phyloP scores from a whole-genome alignment of 345 rosid species.

The Brassica cretica region DNA sequence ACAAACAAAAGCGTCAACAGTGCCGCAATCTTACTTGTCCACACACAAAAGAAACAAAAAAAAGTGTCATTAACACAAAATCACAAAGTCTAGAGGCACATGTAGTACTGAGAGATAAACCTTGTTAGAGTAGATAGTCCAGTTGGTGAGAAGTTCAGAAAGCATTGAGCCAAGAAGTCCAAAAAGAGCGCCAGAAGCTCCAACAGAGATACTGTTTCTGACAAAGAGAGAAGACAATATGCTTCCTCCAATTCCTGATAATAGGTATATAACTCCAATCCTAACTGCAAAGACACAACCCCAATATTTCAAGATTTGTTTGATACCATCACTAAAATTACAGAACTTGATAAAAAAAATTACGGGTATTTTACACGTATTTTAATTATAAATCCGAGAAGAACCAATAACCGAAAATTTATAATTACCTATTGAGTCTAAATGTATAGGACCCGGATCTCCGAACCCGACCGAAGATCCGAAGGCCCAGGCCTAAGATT shows the following conservation, averaged over 20 bases:
- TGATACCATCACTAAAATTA: not conserved
- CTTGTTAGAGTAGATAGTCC: constrained; percentile 84
- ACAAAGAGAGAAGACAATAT: constrained; percentile 71
- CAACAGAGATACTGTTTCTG: constrained; percentile 67
- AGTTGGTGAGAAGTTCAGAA: constrained; percentile 84
- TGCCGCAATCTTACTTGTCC: constrained; percentile 63
- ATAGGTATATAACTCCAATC: constrained; percentile 61
- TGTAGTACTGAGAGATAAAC: constrained; percentile 32
- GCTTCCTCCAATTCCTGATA: constrained; percentile 84
- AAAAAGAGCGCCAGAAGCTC: constrained; percentile 95
- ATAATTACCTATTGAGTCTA: too few relatives aligned
- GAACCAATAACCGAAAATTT: too few relatives aligned
- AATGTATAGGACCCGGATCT: too few relatives aligned
- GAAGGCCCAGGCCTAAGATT: too few relatives aligned
- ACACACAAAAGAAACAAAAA: not conserved
- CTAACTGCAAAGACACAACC: constrained; percentile 53
- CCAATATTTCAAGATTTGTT: not conserved
- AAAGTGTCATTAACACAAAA: not conserved
- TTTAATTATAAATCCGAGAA: too few relatives aligned
- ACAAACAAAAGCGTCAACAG: constrained; percentile 70
- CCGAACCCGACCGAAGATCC: too few relatives aligned
- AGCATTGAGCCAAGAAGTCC: constrained; percentile 98
- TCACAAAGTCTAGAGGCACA: not conserved
- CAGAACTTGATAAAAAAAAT: not conserved
- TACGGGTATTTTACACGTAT: too few relatives aligned